Evolutionary conservation across 2,329 filamentous ascomycete genomes (phyloP).

Genomic region (Aspergillus melleus): DNA sequence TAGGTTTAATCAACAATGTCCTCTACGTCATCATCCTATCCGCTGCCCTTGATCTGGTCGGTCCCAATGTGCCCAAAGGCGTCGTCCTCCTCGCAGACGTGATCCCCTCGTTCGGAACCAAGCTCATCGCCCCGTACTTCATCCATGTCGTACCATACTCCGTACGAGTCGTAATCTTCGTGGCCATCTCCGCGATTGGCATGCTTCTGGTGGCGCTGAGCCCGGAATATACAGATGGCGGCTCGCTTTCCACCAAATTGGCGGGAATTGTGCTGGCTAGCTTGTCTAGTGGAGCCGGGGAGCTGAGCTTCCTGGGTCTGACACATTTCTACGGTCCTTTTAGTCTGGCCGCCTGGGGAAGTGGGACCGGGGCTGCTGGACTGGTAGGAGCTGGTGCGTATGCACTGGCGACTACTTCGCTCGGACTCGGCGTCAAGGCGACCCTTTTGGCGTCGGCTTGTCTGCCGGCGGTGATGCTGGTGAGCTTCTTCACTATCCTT

Average conservation of each 20-base stretch:
- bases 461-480: constrained; percentile 74
- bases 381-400: constrained; percentile 85
- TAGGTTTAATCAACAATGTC: constrained; percentile 92
- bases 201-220: constrained; percentile 89
- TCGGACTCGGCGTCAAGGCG: constrained; percentile 70
- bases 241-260: constrained; percentile 72
- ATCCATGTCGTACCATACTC: constrained; percentile 85
- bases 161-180: constrained; percentile 72
- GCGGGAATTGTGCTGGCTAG: constrained; percentile 82
- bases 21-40: constrained; percentile 97
- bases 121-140: constrained; percentile 88
- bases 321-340: constrained; percentile 91
- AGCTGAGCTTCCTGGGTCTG: constrained; percentile 85
- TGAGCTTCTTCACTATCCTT: constrained; percentile 81
- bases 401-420: constrained; percentile 77
- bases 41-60: constrained; percentile 91
- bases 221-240: constrained; percentile 56
- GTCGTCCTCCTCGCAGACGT: constrained; percentile 92
- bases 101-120: constrained; percentile 82
- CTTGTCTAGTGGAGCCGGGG: constrained; percentile 80
- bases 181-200: constrained; percentile 71
- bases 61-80: constrained; percentile 80
- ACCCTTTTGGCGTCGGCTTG: constrained; percentile 77
- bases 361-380: constrained; percentile 86
- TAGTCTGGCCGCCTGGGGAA: constrained; percentile 87